These are phyloP conservation scores for Cladosporium sp. DNA, from an alignment of 2,329 filamentous ascomycete species.

Conservation along the genomic window DNA sequence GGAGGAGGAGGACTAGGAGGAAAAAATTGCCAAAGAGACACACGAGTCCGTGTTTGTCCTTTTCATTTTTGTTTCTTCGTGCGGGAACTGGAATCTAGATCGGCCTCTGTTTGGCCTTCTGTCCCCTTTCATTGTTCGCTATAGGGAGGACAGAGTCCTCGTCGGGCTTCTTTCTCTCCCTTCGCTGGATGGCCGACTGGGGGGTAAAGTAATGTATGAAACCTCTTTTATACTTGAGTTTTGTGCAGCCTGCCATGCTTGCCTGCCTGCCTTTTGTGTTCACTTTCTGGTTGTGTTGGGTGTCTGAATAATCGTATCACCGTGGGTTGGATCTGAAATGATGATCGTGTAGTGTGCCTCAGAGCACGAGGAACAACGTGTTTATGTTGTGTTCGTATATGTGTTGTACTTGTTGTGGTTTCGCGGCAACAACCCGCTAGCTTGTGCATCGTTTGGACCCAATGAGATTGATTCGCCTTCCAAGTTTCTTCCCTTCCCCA, in stretches of 20 bases:
- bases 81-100: not conserved
- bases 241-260: not conserved
- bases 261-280: not conserved
- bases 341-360: not conserved
- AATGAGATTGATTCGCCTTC: not conserved
- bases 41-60: not conserved
- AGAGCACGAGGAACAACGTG: not conserved
- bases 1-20: not conserved
- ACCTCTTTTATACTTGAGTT: not conserved
- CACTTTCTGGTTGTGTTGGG: not conserved
- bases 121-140: not conserved
- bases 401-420: not conserved
- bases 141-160: not conserved
- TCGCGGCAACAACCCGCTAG: not conserved
- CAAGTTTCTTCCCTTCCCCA: no score
- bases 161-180: not conserved
- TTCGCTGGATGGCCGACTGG: not conserved
- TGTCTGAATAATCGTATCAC: not conserved
- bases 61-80: not conserved
- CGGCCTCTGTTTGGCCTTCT: not conserved
- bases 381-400: not conserved
- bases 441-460: not conserved
- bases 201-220: not conserved
- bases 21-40: not conserved
- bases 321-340: not conserved